Evolutionary conservation across 2,329 filamentous ascomycete species (phyloP).

Genomic region (Pseudogymnoascus sp.): DNA sequence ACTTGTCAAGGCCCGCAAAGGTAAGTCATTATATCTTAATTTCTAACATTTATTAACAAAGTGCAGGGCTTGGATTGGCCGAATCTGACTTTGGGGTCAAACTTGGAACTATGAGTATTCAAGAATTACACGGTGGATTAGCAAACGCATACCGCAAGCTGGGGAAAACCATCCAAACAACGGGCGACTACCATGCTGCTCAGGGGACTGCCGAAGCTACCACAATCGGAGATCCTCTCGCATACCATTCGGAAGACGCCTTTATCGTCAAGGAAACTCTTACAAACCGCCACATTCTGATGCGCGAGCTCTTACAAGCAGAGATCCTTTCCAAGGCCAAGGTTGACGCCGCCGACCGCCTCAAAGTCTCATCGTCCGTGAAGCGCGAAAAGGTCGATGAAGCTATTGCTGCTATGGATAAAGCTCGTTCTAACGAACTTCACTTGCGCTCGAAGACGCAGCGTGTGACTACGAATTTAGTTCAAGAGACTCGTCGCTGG

Average conservation of each 20-base stretch:
- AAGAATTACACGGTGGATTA: conserved; percentile 84
- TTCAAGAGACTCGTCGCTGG: conserved; percentile 86
- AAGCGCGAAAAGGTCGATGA: conserved; percentile 95
- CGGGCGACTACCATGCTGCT: conserved; percentile 90
- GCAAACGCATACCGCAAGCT: conserved; percentile 90
- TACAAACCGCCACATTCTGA: conserved; percentile 93
- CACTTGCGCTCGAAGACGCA: conserved; percentile 80
- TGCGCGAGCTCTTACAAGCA: conserved; percentile 86
- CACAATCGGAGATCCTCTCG: conserved; percentile 84
- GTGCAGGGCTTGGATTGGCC: conserved; percentile 75
- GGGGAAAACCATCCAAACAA: conserved; percentile 85
- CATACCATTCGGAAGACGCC: conserved; percentile 90
- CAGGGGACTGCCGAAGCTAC: conserved; percentile 96
- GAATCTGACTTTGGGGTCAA: conserved; percentile 93
- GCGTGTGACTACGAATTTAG: conserved; percentile 79
- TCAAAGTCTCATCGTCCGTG: conserved; percentile 81
- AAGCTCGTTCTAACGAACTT: conserved; percentile 73
- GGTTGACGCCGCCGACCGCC: conserved; percentile 75
- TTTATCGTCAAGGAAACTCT: conserved; percentile 98
- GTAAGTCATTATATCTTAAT: conserved; percentile 41
- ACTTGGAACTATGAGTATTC: conserved; percentile 74
- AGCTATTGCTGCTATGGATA: conserved; percentile 83
- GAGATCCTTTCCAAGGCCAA: conserved; percentile 79
- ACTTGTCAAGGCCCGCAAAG: conserved; percentile 83
- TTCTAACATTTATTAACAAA: conserved; percentile 26